Percentiles rank a stretch among this genome's conserved stretches.
Evolutionary conservation across 192 early-diverging fungal species (phyloP).

Genomic region (Funneliformis geosporum): DNA sequence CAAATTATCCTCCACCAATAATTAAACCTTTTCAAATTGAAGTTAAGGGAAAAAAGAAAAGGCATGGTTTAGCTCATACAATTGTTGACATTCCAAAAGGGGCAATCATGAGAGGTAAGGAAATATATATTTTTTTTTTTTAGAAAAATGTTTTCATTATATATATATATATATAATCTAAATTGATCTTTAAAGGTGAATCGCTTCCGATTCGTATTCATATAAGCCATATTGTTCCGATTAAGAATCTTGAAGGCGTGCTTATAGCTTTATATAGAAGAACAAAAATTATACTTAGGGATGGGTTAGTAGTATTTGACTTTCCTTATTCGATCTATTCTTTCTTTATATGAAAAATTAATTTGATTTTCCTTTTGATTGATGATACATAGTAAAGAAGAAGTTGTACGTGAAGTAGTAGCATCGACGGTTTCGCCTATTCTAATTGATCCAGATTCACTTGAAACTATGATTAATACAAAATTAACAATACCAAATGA

Average conservation of each 20-base stretch:
- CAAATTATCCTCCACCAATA: not conserved
- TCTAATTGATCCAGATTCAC: slow-evolving; percentile 1
- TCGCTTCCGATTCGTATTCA: slow-evolving; percentile 1
- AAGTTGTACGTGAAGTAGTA: not conserved
- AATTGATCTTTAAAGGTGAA: not conserved
- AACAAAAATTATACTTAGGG: not conserved
- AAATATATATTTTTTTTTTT: not conserved
- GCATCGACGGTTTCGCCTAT: not conserved
- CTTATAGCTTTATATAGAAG: slow-evolving; percentile 3
- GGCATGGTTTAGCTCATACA: not conserved
- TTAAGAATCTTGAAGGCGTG: slow-evolving; percentile 19
- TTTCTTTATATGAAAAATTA: not conserved
- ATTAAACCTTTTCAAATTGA: slow-evolving; percentile 21
- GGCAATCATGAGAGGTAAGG: slow-evolving; percentile 12
- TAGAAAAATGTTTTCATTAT: not conserved
- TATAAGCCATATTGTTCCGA: slow-evolving; percentile 7
- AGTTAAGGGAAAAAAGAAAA: not conserved
- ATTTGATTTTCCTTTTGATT: not conserved
- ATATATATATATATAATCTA: not conserved
- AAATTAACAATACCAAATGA: slow-evolving; percentile 9
- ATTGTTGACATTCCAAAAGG: not conserved
- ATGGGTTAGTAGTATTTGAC: slow-evolving; percentile 3
- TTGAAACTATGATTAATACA: slow-evolving; percentile 10
- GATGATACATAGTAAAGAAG: not conserved
- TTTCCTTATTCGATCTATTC: not conserved